phyloP scores from a whole-genome alignment of 2,329 filamentous ascomycete species.

The Aspergillus sp. region DNA sequence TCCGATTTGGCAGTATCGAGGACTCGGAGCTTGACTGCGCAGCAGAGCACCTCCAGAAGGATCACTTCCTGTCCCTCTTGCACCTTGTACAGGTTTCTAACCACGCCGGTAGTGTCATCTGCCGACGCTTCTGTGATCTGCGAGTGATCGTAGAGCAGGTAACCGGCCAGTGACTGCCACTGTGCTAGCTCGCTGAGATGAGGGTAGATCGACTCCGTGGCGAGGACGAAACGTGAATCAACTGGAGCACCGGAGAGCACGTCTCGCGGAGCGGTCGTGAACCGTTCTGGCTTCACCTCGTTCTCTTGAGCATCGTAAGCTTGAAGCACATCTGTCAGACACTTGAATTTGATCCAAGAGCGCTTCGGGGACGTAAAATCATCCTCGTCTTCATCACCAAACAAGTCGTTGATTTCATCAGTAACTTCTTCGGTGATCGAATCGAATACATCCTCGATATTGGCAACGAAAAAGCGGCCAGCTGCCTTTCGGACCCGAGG shows the following conservation, averaged over 20 bases:
- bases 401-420: conserved; percentile 65
- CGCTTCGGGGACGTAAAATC: conserved; percentile 66
- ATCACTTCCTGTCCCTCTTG: conserved; percentile 70
- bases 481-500: conserved; percentile 77
- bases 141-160: conserved; percentile 87
- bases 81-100: conserved; percentile 66
- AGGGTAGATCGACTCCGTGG: conserved; percentile 76
- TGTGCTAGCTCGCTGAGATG: conserved; percentile 69
- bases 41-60: conserved; percentile 76
- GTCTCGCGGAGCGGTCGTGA: conserved; percentile 16
- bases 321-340: conserved; percentile 71
- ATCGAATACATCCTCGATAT: conserved; percentile 72
- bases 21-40: conserved; percentile 67
- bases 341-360: conserved; percentile 88
- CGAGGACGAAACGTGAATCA: conserved; percentile 76
- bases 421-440: conserved; percentile 74
- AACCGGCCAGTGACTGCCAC: conserved; percentile 84
- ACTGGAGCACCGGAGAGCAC: conserved; percentile 52
- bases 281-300: conserved; percentile 19
- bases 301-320: conserved; percentile 63
- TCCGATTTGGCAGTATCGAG: conserved; percentile 55
- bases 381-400: conserved; percentile 61
- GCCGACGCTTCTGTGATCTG: conserved; percentile 45
- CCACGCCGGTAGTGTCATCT: conserved; percentile 48
- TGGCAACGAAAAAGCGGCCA: conserved; percentile 80